Base-by-base conservation (phyloP, 805 yeast species). In the Candida montana region DNA sequence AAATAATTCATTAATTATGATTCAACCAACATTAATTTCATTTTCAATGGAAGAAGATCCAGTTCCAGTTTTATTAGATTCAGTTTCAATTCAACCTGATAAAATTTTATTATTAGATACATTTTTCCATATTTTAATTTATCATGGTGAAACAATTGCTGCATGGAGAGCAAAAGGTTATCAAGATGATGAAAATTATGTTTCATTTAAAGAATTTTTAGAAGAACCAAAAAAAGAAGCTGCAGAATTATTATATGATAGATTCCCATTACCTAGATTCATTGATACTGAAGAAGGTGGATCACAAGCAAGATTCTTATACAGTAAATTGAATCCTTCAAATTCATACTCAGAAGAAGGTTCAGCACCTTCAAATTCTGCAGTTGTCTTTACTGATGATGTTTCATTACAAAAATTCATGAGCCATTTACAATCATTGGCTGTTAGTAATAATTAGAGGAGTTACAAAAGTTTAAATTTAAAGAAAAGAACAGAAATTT, bases 271-370 rank as follows among this genome's bases (percentile, higher is more conserved):
- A 58, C 99, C 99, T 36, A 79, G 99, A 66, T 93, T 91, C 59
- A 90, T 93, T 53, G 96, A 91, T 55, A 88, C 96, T 45, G 97
- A 91, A 61, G 97, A 91, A 55, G 98, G 99, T 55, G 97, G 96
- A 42, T 90, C 97, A 13, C 99, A 93, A 68, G 97, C 98, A 3
- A 81, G 99, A 67, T 93, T 93, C 74, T 74, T 93, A 64, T 80
- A 88, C 64, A 87, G 97, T 23, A 93, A 89, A 67, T 78, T 93
- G 63, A 93, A 95, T 64, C 99, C 99, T 31, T 83, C 96, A 35
- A 88, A 85, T 49, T 82, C 90, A 31, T 83, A 84, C 60, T 79
- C 82, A 61, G 75, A 77, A 50, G 65, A 60, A 20, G 36, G 36
- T 20, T 71, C 68, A 35, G 67, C 61, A 36, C 50, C 60, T 33